phyloP scores from a whole-genome alignment of 2,329 filamentous ascomycete species.

The Fusarium hostae region DNA sequence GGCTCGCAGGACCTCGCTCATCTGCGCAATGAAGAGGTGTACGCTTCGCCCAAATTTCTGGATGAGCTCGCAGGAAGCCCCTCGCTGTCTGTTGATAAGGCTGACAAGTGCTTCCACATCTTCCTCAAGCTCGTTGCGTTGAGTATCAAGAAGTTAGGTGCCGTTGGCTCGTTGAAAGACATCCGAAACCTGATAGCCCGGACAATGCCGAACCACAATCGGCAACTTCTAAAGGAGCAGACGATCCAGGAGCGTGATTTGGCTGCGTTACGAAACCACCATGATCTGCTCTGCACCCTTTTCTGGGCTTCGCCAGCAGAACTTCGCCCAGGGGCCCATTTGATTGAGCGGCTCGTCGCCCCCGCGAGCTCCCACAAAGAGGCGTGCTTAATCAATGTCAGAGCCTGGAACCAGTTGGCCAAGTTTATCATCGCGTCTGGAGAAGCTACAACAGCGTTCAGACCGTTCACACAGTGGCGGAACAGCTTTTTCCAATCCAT shows the following conservation, averaged over 20 bases:
- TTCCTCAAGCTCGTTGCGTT: slow-evolving; percentile 73
- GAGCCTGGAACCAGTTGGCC: slow-evolving; percentile 71
- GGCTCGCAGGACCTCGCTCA: slow-evolving; percentile 70
- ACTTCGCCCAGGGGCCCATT: slow-evolving; percentile 62
- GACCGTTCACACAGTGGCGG: slow-evolving; percentile 60
- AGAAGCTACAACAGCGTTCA: slow-evolving; percentile 61
- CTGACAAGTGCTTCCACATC: slow-evolving; percentile 74
- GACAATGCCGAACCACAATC: slow-evolving; percentile 72
- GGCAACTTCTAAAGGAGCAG: slow-evolving; percentile 72
- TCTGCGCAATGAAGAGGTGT: slow-evolving; percentile 72
- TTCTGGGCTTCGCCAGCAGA: slow-evolving; percentile 71
- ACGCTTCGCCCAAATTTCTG: slow-evolving; percentile 69
- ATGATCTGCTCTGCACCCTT: slow-evolving; percentile 73
- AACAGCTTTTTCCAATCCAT: slow-evolving; percentile 67
- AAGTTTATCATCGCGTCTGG: slow-evolving; percentile 65
- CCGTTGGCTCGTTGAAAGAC: slow-evolving; percentile 63
- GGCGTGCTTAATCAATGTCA: slow-evolving; percentile 71
- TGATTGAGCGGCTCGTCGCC: slow-evolving; percentile 69
- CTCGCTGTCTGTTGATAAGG: slow-evolving; percentile 60
- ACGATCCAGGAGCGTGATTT: slow-evolving; percentile 69
- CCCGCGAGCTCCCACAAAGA: slow-evolving; percentile 72
- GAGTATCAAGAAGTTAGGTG: slow-evolving; percentile 63
- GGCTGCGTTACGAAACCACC: slow-evolving; percentile 73
- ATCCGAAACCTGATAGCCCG: slow-evolving; percentile 70
- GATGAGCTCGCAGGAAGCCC: slow-evolving; percentile 62